Base-by-base conservation (phyloP, 257 asterid genomes). In the Haberlea rhodopensis region DNA sequence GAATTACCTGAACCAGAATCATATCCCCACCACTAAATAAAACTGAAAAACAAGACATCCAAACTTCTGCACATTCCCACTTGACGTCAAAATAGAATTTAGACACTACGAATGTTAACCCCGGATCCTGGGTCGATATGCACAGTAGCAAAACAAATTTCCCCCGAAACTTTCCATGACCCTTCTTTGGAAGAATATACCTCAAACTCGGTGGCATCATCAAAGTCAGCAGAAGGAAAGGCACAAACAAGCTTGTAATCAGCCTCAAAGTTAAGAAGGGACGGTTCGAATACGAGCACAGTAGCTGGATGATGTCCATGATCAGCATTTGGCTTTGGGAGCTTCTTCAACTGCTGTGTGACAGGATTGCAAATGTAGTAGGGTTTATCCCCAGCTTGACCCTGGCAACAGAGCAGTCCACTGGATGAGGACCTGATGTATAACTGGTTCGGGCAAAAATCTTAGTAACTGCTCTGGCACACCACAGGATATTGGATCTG, bases 331-430 rank as follows among this genome's bases (percentile, higher is more conserved):
- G 84, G 76, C 57, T 72, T 67, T 0, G 87, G 89, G 48, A 81
- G 86, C 73, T 74, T 62, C 67, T 72, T 80, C 76, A 76, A 83
- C 53, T 78, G 78, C 57, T 65, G 51, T 2, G 78, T 79, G 51
- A 63, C 76, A 6, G 85, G 86, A 65, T 83, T 83, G 78, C 87
- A 83, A 48, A 83, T 46, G 51, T 83, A 83, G 75, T 80, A 83
- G 45, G 67, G 55, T 57, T 67, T 61, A 56, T 61, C 68, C 54
- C 46, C 81, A 27, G 61, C 53, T 24, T 23, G 43, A 25, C 83
- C 79, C 65, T 75, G 85, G 73, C 89, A 81, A 52, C 80, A 74
- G 48, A 83, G 75, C 54, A 83, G 76, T 65, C 89, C 87, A 72
- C 76, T 80, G 8, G 85, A 74, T 20, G 89, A 76, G 31, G 87